Base-by-base conservation (phyloP, 371 early-diverging fungal genomes). In the Circinella minor region DNA sequence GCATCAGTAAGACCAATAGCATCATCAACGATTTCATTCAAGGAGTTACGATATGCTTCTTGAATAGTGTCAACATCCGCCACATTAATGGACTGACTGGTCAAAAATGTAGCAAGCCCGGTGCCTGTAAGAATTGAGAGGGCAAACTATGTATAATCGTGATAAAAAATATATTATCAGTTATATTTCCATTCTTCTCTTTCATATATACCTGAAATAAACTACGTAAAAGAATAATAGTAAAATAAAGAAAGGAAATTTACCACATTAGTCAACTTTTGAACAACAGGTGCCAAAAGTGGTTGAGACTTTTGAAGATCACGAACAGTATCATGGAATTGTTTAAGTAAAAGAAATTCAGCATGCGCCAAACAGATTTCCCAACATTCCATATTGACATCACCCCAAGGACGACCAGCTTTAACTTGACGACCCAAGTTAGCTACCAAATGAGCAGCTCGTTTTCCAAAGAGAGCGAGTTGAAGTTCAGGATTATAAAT, bases 1-100 rank as follows among this genome's bases (percentile, higher is more conserved):
- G 91, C 84, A 63, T 92, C 93, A 11, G 89, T 89, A 63, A 92
- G 77, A 0, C 86, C 83, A 46, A 92, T 78, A 3, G 88, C 89
- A 68, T 90, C 81, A 4, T 74, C 77, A n/a, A 93, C 80, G 20
- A 94, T 39, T 0, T 51, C 10, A 34, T 68, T 36, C 14, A 85
- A 64, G 5, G 68, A 27, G 4, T 39, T 54, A 54, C 77, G 78
- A n/a, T 75, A 79, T 11, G 64, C 62, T 10, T 66, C 67, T 18
- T 78, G 73, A 20, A 85, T 59, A 9, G 55, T 54, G 10, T 67
- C 55, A n/a, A 80, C 60, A 38, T 75, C 77, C 20, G 66, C 68
- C 17, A 77, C 74, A 47, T 61, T 46, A 59, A 85, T 71, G n/a
- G 85, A 73, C 18, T 70, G 54, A 1, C 82, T 85, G 13, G 77